A percentile compares a stretch with the other conserved stretches of the same genome.
Evolutionary conservation across 257 asterid genomes (phyloP).

Genomic region (Agastache rugosa): DNA sequence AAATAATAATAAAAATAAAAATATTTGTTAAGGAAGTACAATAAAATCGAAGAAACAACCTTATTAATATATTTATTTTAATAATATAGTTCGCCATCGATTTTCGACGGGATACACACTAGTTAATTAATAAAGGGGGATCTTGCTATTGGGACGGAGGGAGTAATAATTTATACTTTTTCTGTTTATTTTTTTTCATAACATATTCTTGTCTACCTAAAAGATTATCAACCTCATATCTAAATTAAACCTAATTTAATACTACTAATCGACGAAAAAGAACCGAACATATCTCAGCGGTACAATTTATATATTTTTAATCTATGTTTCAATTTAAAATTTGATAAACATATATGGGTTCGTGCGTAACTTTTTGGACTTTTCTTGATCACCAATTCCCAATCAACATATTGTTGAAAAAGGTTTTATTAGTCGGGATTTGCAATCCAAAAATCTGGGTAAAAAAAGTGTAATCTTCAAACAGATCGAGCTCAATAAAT

Average conservation of each 20-base stretch:
- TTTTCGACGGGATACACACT: too few relatives aligned
- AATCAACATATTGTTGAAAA: constrained; percentile 26
- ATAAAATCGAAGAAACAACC: too few relatives aligned
- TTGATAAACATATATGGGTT: background rate
- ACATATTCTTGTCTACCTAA: background rate
- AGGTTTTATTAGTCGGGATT: background rate
- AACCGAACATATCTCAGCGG: background rate
- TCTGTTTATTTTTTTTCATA: background rate
- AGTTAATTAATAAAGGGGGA: too few relatives aligned
- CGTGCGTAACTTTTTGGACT: constrained; percentile 27
- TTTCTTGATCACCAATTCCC: constrained; percentile 32
- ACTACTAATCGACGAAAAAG: background rate
- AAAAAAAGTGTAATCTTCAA: constrained; percentile 29
- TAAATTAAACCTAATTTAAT: background rate
- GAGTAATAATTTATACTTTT: too few relatives aligned
- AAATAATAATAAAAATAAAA: too few relatives aligned
- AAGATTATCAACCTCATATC: constrained; percentile 21
- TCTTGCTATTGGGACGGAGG: too few relatives aligned
- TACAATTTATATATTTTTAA: background rate
- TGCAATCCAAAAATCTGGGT: constrained; percentile 31
- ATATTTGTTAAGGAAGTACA: too few relatives aligned
- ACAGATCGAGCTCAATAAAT: constrained; percentile 4
- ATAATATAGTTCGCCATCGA: too few relatives aligned
- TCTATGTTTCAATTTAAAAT: background rate
- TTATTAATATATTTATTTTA: too few relatives aligned